Evolutionary conservation across 1,284 basidiomycete species (phyloP), one percentile per base, ranked within the genome.

Genomic region (Sanghuangporus sanghuang): DNA sequence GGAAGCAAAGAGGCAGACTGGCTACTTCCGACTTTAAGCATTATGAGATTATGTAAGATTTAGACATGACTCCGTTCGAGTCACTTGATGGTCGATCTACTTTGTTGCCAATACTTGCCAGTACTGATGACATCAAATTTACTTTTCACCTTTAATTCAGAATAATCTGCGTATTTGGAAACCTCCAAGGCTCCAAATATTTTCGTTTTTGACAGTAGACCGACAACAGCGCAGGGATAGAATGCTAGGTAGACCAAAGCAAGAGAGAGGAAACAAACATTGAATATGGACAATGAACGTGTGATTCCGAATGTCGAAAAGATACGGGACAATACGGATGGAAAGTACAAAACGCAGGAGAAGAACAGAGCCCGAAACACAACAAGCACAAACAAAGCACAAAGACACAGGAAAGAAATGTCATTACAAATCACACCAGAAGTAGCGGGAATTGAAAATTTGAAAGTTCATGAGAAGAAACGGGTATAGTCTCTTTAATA

Each of bases 1-100:
- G 44, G 55, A 61, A 55, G 53, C 40, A 55, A 55, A 53, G 59
- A 59, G 23, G n/a, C 32, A 6, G 35, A 44, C 57, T 5, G 52
- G 9, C 50, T 35, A 16, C 18, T 12, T 38, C 16, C 55, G 14
- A 46, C 36, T 46, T 35, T 52, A 49, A 46, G 46, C n/a, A 39
- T 23, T 63, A 21, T 11, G 14, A 32, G 36, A 42, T 46, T 46
- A 48, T 32, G 27, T 46, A 36, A 46, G 32, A 6, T 16, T 6
- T n/a, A 11, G 1, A 2, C 21, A 18, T 46, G 57, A 44, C 57
- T 46, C 55, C 7, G 14, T 16, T 21, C 32, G 38, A 42, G 39
- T 57, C 38, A 21, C 16, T 18, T 46, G 44, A 46, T 23, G 23
- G 23, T 23, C 23, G 23, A 23, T 23, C 23, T 23, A 23, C 23